Conservation (phyloP, 176 grass and related monocot genomes). For the Ensete glaucum region DNA sequence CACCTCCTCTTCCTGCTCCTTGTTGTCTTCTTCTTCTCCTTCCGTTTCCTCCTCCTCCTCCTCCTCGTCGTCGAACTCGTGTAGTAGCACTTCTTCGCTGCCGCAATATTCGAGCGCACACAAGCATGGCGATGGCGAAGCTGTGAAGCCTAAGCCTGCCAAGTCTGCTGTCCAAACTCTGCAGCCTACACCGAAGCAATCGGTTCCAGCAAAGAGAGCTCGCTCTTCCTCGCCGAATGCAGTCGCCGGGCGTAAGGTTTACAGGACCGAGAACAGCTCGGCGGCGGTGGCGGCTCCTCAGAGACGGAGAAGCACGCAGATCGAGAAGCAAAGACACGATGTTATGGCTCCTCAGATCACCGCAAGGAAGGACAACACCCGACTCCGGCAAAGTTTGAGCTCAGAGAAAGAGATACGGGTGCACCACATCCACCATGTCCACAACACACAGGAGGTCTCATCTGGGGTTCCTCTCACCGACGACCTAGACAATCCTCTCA, state of each 20-base stretch:
- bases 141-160: neutral
- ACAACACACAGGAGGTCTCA: neutral
- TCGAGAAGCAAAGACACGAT: neutral
- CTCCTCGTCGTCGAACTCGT: neutral
- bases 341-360: neutral
- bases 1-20: neutral
- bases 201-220: neutral
- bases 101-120: neutral
- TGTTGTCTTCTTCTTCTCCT: neutral
- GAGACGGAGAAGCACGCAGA: neutral
- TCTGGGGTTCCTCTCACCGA: neutral
- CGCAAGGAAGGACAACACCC: neutral
- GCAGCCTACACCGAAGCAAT: neutral
- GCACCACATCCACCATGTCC: neutral
- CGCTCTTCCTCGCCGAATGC: neutral
- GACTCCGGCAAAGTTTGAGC: too few species aligned
- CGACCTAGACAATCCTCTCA: constrained; percentile 1
- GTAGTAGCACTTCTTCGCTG: neutral
- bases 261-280: neutral
- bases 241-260: neutral
- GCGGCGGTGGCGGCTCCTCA: neutral
- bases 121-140: neutral
- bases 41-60: neutral
- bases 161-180: neutral
- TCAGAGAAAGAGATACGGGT: neutral